Evolutionary conservation across 1,284 basidiomycete species (phyloP), one percentile per base, ranked within the genome.

Genomic region (Ustilago lituana): DNA sequence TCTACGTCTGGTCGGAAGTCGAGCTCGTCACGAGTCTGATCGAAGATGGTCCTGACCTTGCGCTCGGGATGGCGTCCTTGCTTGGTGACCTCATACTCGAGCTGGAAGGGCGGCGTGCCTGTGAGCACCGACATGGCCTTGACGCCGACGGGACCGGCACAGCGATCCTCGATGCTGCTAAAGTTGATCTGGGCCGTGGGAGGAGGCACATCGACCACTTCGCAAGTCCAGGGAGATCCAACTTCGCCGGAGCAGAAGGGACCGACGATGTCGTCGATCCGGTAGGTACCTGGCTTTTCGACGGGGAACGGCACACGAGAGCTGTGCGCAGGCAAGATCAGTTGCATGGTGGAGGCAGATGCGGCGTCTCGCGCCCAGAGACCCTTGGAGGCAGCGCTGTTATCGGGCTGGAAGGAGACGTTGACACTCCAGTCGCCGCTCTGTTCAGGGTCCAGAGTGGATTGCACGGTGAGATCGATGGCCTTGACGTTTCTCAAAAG

Each of bases 141-240:
- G 46, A 95, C 90, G 9, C 95, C 95, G 23, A 92, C 94, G 71
- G 97, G 93, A 12, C 94, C 93, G 31, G 93, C 93, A 81, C 94
- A 97, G 62, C 58, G 72, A 50, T 73, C 95, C 74, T 94, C 91
- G 70, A 98, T 91, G 50, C 90, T 89, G 76, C 89, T 90, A 87
- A 94, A 93, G 79, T 90, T 88, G 68, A 96, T 92, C 76, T 93
- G 89, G 12, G 91, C 90, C 2, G 87, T 88, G 1, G 93, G 92
- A 35, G 86, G 82, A 1, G 91, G 91, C 61, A 89, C 77, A 24
- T 73, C 71, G 39, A 75, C 52, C 31, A 76, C 75, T 36, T 73
- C 57, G 51, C 80, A 81, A 26, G 67, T 73, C 77, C 78, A 80
- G 23, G 69, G 70, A 20, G 68, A 64, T 23, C 54, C 73, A 17